Conservation (phyloP, 139 green algal species). For the Tetradesmus obliquus region DNA sequence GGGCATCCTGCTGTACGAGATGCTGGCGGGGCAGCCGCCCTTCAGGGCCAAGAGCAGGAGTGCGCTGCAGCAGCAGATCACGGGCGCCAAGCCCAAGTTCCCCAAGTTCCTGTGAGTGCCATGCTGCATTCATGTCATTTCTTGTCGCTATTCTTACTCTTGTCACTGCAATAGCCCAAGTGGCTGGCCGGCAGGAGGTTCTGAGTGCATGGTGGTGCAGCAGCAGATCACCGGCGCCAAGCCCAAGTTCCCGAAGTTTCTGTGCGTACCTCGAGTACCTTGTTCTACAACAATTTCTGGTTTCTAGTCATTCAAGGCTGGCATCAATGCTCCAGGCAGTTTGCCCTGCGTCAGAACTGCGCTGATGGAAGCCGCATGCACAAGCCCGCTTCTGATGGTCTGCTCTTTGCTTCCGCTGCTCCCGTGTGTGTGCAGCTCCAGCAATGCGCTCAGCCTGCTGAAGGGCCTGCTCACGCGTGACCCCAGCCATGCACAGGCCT, state of each 20-base stretch:
- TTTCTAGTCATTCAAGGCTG: no score
- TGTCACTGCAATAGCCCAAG: not conserved
- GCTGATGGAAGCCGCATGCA: not conserved
- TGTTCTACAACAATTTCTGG: no score
- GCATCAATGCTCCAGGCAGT: no score
- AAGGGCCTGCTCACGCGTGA: conserved; percentile 78
- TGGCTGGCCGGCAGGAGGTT: not conserved
- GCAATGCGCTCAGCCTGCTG: conserved; percentile 64
- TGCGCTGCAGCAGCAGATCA: conserved; percentile 92
- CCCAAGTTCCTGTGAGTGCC: conserved; percentile 60
- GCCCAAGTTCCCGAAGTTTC: conserved; percentile 71
- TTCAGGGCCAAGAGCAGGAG: conserved; percentile 90
- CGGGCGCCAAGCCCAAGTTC: conserved; percentile 84
- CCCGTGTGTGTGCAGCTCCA: conserved; percentile 28
- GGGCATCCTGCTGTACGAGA: conserved; percentile 98
- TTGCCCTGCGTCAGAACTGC: no score
- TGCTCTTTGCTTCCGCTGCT: not conserved
- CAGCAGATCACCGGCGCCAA: conserved; percentile 85
- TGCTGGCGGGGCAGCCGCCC: conserved; percentile 94
- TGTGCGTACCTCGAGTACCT: not conserved
- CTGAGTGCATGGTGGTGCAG: conserved; percentile 72
- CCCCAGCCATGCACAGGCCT: not conserved
- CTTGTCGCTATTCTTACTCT: no score
- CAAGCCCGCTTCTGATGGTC: not conserved
- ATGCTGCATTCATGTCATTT: not conserved